Evolutionary conservation across 1,284 basidiomycete genomes (phyloP), one percentile per base, ranked within the genome.

Genomic region (Irpex lacteus): DNA sequence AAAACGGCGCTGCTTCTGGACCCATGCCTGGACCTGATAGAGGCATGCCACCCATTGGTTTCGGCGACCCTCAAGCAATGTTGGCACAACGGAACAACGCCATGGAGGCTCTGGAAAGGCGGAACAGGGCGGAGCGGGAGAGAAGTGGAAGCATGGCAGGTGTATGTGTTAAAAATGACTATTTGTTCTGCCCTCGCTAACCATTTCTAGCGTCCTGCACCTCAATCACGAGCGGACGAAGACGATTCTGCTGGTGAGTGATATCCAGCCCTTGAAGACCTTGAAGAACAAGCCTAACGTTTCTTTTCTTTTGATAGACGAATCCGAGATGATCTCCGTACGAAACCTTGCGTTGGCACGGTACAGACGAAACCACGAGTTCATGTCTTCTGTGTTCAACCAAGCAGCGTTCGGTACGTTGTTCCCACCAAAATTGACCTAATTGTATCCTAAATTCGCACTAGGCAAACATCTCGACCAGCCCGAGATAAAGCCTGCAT

Each of bases 321-420:
- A 92, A 67, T 77, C 82, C 15, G 89, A 92, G 61, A 78, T 81
- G 63, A 86, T 93, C 64, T 89, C 91, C 2, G 86, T 88, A 1
- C 82, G 90, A 37, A 85, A 89, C 2, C 78, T 93, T 8, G 89
- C 91, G 2, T 71, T 88, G 37, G 83, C 86, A 9, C 81, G 92
- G 44, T 94, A 92, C 71, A 84, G 82, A 67, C 83, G 91, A 8
- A 94, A 94, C 70, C 90, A 93, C 68, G 91, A 92, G 60, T 79
- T 88, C 67, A 92, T 93, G 89, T 88, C 89, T 70, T 89, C 90
- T 57, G 87, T 94, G 0, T 93, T 94, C 73, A 81, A 80, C 70
- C 80, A 83, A 66, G 90, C 91, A 19, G 88, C 88, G 0, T 88
- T 86, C 69, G 83, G 91, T 88, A 67, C 63, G 79, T 63, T 6